A percentile compares a stretch with the other conserved stretches of the same genome.
Conservation (phyloP, 495 filamentous ascomycete species). For the Pyrenula aspistea region DNA sequence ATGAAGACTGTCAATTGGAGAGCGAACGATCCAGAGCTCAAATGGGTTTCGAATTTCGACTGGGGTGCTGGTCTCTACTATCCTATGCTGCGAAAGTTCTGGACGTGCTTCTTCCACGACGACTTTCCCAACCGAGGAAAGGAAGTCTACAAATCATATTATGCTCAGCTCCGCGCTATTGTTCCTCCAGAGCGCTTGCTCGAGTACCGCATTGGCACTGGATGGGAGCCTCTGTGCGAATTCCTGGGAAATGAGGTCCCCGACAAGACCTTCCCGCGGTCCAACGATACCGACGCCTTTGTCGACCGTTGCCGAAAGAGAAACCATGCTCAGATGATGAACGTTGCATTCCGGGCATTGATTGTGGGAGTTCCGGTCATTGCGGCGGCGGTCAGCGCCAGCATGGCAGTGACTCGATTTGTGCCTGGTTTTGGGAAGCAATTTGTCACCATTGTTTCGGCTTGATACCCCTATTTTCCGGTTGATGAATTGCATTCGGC, state of each 20-base stretch:
- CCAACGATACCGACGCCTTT: slow-evolving; percentile 33
- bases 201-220: slow-evolving; percentile 52
- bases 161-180: slow-evolving; percentile 30
- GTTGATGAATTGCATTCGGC: background rate
- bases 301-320: slow-evolving; percentile 24
- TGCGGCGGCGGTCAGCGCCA: slow-evolving; percentile 2
- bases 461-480: background rate
- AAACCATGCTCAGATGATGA: slow-evolving; percentile 33
- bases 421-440: background rate
- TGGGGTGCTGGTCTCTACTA: slow-evolving; percentile 48
- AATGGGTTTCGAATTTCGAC: slow-evolving; percentile 36
- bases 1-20: slow-evolving; percentile 43
- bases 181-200: slow-evolving; percentile 39
- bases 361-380: slow-evolving; percentile 14
- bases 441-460: background rate
- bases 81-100: slow-evolving; percentile 48
- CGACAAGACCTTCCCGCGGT: slow-evolving; percentile 30
- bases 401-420: background rate
- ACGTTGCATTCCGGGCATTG: slow-evolving; percentile 22
- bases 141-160: slow-evolving; percentile 35
- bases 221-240: slow-evolving; percentile 57
- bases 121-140: slow-evolving; percentile 39
- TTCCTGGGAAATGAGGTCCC: slow-evolving; percentile 52
- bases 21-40: slow-evolving; percentile 40
- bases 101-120: slow-evolving; percentile 41